Base-by-base conservation (phyloP, 306 rosid genomes). In the Begonia loranthoides region DNA sequence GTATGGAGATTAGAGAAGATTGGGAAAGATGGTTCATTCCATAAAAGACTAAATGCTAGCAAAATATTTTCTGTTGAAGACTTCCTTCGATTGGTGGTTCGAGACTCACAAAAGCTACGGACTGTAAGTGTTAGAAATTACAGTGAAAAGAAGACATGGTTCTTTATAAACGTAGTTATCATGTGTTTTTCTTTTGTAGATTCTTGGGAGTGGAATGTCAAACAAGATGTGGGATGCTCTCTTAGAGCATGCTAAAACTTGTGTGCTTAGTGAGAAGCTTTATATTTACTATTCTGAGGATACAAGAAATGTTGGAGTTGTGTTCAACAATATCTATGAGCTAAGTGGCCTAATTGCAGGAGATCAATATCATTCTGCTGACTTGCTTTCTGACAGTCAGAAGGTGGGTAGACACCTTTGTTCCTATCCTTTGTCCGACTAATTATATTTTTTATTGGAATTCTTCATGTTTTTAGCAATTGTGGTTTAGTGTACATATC, bases 201-300 rank as follows among this genome's bases (percentile, higher is more conserved):
- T 83, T 61, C 99, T 92, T 64, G 99, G 99, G 60, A 87, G 99
- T 61, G 99, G 99, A n/a, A 92, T 92, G 99, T 92, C 99, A 56
- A 92, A 92, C 75, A 92, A 79, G 79, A 92, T 92, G 99, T 92
- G 99, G 99, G 99, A 92, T 3, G 96, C 96, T 61, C 96, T 92
- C 59, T 4, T 92, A 57, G 99, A 92, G 9, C 99, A 92, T 78
- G 87, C 99, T 43, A 92, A 92, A 80, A 92, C 99, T 14, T 92
- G 99, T 70, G 78, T 62, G 64, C 72, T 92, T 56, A 71, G 87
- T 17, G 99, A 94, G 72, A 92, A 80, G 79, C 84, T 64, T 51
- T 75, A 83, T 81, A 81, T 92, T 71, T 92, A 87, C 72, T 83
- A 92, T 65, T 87, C 94, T 24, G 99, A 83, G 49, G 96, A 80